Conservation (phyloP, 176 grass and related monocot species). For the Oryza meridionalis region DNA sequence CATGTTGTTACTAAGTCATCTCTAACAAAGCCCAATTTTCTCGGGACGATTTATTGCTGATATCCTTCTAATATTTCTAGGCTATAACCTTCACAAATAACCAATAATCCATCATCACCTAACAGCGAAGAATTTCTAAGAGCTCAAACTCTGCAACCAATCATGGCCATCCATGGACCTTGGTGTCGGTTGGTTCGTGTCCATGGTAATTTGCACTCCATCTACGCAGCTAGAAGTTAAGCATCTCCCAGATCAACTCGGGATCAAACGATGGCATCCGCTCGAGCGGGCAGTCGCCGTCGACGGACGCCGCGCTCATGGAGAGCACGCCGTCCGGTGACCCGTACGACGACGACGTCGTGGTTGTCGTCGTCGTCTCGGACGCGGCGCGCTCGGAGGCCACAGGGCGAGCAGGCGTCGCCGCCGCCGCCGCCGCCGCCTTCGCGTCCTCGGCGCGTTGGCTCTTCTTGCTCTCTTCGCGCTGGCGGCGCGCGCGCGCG, state of each 20-base stretch:
- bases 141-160: conserved; percentile 22
- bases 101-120: conserved; percentile 28
- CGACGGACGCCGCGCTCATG: conserved; percentile 19
- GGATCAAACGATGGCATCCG: conserved; percentile 85
- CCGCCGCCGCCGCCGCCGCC: neutral
- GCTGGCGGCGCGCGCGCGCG: conserved; percentile 42
- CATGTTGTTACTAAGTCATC: conserved; percentile 2
- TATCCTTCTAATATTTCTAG: conserved; percentile 32
- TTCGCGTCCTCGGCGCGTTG: neutral
- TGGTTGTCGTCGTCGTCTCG: neutral
- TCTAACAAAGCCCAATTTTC: conserved; percentile 31
- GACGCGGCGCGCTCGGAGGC: conserved; percentile 34
- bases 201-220: conserved; percentile 20
- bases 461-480: conserved; percentile 19
- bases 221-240: conserved; percentile 53
- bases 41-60: conserved; percentile 39
- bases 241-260: conserved; percentile 89
- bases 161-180: conserved; percentile 30
- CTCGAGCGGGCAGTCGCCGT: conserved; percentile 60
- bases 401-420: neutral
- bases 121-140: conserved; percentile 17
- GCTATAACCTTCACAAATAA: conserved; percentile 25
- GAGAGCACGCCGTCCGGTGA: conserved; percentile 39
- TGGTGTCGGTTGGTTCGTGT: neutral
- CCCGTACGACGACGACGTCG: conserved; percentile 30